phyloP scores from a whole-genome alignment of 2,329 filamentous ascomycete genomes.

The Fusarium poae region DNA sequence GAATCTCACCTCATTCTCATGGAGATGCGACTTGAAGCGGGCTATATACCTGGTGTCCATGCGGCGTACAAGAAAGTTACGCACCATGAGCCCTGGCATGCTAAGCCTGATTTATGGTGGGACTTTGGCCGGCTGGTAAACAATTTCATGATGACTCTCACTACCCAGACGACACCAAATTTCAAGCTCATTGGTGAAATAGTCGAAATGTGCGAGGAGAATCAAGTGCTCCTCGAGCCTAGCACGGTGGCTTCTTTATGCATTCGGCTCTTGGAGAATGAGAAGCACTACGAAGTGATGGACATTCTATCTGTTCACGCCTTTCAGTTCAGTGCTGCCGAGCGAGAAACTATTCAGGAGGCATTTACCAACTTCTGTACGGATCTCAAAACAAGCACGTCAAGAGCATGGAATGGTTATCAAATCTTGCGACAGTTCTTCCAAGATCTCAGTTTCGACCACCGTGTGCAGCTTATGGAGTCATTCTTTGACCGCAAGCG shows the following conservation, averaged over 20 bases:
- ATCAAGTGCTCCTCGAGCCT: constrained; percentile 76
- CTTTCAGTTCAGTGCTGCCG: constrained; percentile 75
- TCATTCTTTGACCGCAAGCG: constrained; percentile 82
- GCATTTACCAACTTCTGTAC: constrained; percentile 77
- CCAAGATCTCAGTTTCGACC: constrained; percentile 72
- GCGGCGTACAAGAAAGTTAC: constrained; percentile 68
- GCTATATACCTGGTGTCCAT: constrained; percentile 78
- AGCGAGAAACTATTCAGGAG: constrained; percentile 75
- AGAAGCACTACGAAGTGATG: constrained; percentile 82
- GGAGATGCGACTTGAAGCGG: constrained; percentile 78
- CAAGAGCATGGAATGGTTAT: constrained; percentile 74
- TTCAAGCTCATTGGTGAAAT: constrained; percentile 80
- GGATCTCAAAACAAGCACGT: constrained; percentile 71
- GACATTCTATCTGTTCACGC: constrained; percentile 84
- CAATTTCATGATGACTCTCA: constrained; percentile 77
- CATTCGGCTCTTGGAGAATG: constrained; percentile 77
- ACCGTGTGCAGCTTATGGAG: constrained; percentile 81
- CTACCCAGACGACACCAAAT: constrained; percentile 69
- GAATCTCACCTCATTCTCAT: constrained; percentile 81
- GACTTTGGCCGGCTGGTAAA: constrained; percentile 76
- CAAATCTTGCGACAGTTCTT: constrained; percentile 75
- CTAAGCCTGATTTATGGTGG: constrained; percentile 58
- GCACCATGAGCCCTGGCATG: constrained; percentile 54
- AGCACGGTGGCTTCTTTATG: constrained; percentile 81
- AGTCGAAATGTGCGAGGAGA: constrained; percentile 78